These are phyloP conservation scores for Coffea canephora DNA, from an alignment of 257 asterid genomes.

Conservation along the genomic window DNA sequence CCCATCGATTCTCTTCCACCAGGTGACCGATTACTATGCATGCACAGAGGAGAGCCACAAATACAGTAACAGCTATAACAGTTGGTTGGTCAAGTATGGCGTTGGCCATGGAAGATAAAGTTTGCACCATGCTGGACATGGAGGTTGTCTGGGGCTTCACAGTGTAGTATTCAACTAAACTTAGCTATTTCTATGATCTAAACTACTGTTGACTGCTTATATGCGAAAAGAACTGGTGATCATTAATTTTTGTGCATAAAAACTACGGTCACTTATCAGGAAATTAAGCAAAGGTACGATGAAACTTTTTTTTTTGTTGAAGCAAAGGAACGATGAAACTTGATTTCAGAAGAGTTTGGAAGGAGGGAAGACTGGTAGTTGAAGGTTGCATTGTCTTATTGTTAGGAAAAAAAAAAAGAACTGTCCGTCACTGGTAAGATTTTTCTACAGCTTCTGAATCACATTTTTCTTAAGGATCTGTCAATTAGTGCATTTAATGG, in stretches of 20 bases:
- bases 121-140: background rate
- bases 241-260: background rate
- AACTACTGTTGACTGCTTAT: background rate
- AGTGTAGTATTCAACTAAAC: background rate
- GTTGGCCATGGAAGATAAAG: background rate
- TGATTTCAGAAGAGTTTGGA: background rate
- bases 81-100: background rate
- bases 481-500: background rate
- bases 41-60: constrained; percentile 51
- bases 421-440: background rate
- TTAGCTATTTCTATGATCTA: no score
- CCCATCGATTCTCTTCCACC: constrained; percentile 58
- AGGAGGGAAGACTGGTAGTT: constrained; percentile 9
- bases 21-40: constrained; percentile 67
- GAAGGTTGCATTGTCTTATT: background rate
- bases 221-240: background rate
- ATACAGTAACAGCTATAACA: constrained; percentile 50
- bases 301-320: background rate
- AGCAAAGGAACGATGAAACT: background rate
- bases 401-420: background rate
- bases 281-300: background rate
- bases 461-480: background rate
- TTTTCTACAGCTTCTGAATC: background rate
- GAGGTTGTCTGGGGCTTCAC: background rate
- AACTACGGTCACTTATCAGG: background rate